Base-by-base conservation (phyloP, 495 filamentous ascomycete species). In the Letharia columbiana region DNA sequence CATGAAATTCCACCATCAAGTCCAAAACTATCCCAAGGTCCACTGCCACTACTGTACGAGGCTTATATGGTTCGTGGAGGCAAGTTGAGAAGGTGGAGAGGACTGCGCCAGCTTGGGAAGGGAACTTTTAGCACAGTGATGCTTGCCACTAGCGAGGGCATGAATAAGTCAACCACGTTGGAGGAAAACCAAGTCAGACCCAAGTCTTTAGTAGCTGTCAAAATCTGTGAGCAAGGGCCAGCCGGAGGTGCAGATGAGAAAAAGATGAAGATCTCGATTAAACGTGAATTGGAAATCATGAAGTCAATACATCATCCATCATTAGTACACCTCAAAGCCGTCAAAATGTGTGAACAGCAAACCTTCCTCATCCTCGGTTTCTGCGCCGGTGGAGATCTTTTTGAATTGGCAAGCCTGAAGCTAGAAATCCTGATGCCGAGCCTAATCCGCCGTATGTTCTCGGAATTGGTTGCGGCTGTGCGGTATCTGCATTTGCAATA, bases 51-150 rank as follows among this genome's bases (percentile, higher is more conserved):
- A 40, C 23, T 52, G 10, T 74, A 74, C 45, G 84, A 86, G 64
- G 88, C 89, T 28, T 78, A 75, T 59, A 82, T 78, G 35, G 79
- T 84, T 13, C 75, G 80, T 35, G 82, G 86, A 67, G 74, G 77
- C 60, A 86, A 84, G 63, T 73, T 80, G 37, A 82, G 81, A 63
- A 79, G 84, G 68, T 98, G 90, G 84, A 81, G 89, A 69, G 89
- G 88, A 42, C 74, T 98, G 35, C 88, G 87, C 62, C 77, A 87
- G 69, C 81, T 98, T 13, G 94, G 94, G 12, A 90, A 96, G 67
- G 94, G 94, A 18, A 96, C 94, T 4, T 98, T 98, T 75, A 96
- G 92, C 75, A 90, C 89, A 69, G 94, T 98, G 39, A 86, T 92
- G 73, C 80, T 98, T 13, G 93, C 92, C 6, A 96, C 90, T 7